A percentile compares a stretch with the other conserved stretches of the same genome.
phyloP scores from a whole-genome alignment of 768 basidiomycete genomes.

The Ramaria sp. region DNA sequence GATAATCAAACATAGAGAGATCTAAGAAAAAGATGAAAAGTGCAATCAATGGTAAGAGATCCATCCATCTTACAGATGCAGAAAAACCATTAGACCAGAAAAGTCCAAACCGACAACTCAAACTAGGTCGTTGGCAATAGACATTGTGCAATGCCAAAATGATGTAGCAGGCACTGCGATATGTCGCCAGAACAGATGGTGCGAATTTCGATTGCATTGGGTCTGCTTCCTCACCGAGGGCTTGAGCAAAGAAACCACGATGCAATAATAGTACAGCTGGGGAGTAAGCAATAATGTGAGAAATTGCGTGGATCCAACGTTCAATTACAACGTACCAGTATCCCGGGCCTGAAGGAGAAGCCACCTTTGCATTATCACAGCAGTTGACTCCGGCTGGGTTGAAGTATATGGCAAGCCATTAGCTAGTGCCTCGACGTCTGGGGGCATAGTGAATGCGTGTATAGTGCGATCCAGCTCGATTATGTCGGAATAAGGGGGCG shows the following conservation, averaged over 20 bases:
- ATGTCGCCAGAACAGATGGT: slow-evolving; percentile 62
- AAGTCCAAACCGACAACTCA: slow-evolving; percentile 6
- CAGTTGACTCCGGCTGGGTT: background rate
- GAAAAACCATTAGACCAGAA: slow-evolving; percentile 11
- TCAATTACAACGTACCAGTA: background rate
- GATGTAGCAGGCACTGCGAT: slow-evolving; percentile 10
- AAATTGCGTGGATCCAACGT: background rate
- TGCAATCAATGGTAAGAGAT: background rate
- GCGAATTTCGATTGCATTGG: slow-evolving; percentile 52
- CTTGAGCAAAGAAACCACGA: slow-evolving; percentile 56
- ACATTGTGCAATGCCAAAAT: slow-evolving; percentile 6
- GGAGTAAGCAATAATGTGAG: background rate
- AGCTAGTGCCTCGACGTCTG: slow-evolving; percentile 5
- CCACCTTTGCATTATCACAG: slow-evolving; percentile 7
- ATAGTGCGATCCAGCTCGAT: slow-evolving; percentile 7
- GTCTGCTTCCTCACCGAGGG: slow-evolving; percentile 44
- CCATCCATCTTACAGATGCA: slow-evolving; percentile 1
- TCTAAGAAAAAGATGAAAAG: slow-evolving; percentile 22
- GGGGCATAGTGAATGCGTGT: background rate
- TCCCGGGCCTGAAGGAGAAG: background rate
- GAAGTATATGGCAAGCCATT: background rate
- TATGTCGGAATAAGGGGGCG: slow-evolving; percentile 6
- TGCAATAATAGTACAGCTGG: slow-evolving; percentile 30
- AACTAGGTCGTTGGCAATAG: slow-evolving; percentile 1
- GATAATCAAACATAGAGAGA: slow-evolving; percentile 54